Conservation (phyloP, 768 basidiomycete genomes). For the Leccinum ochraceum region DNA sequence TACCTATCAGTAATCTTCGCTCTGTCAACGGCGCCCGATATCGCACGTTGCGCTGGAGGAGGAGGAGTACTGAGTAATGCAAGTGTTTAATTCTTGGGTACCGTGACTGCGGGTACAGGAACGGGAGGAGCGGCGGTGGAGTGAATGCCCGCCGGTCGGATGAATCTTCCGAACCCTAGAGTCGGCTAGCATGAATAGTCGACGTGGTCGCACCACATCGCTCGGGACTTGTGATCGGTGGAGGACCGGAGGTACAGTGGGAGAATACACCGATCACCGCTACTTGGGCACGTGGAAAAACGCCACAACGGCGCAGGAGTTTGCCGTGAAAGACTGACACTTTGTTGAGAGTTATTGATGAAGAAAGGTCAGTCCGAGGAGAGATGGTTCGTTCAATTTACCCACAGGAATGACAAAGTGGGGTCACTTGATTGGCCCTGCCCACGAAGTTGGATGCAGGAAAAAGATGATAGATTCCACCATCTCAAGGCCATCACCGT, state of each 20-base stretch:
- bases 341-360: neutral
- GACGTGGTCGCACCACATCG: neutral
- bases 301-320: neutral
- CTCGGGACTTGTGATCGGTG: neutral
- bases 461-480: neutral
- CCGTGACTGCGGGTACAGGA: neutral
- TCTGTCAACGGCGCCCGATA: neutral
- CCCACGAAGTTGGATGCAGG: neutral
- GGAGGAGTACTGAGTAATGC: neutral
- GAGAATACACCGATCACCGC: neutral
- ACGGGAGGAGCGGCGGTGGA: neutral
- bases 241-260: neutral
- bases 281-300: neutral
- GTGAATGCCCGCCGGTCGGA: neutral
- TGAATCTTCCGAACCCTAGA: neutral
- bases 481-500: neutral
- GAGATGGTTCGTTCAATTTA: neutral
- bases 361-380: neutral
- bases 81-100: neutral
- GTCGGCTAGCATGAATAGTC: neutral
- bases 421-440: neutral
- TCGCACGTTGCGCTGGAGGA: neutral
- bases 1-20: neutral
- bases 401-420: neutral
- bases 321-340: neutral